phyloP scores from a whole-genome alignment of 805 yeast species.

The Candida rishiriensis region DNA sequence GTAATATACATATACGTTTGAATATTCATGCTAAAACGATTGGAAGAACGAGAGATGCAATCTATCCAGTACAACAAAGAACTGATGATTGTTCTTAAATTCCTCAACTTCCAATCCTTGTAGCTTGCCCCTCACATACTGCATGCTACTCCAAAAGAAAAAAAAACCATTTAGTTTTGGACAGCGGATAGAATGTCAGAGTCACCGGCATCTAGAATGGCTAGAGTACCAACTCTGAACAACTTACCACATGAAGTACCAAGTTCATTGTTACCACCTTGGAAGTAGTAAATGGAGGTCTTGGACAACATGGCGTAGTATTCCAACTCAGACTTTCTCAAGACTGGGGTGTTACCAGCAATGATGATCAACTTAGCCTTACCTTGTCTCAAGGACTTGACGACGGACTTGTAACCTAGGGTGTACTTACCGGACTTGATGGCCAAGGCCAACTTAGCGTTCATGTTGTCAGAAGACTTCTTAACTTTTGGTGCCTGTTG shows the following conservation, averaged over 20 bases:
- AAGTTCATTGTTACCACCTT: constrained; percentile 99
- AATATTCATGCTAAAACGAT: too few species aligned
- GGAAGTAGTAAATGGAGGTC: constrained; percentile 97
- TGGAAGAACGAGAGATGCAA: too few species aligned
- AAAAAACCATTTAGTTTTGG: constrained; percentile 20
- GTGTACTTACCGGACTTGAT: constrained; percentile 99
- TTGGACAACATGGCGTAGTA: constrained; percentile 99
- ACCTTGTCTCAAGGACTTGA: constrained; percentile 97
- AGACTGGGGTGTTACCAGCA: constrained; percentile 99
- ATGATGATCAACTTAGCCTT: constrained; percentile 97
- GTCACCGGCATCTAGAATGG: constrained; percentile 98
- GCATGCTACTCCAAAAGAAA: background rate
- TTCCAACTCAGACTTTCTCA: constrained; percentile 99
- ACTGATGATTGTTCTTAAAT: too few species aligned
- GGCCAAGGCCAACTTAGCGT: constrained; percentile 96
- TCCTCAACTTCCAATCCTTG: too few species aligned
- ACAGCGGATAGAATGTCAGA: constrained; percentile 90
- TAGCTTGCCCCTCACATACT: too few species aligned
- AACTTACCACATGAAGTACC: constrained; percentile 99
- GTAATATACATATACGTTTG: background rate
- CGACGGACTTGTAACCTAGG: constrained; percentile 98
- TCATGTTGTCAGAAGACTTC: constrained; percentile 89
- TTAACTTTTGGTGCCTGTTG: constrained; percentile 89
- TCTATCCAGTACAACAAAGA: too few species aligned
- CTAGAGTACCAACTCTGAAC: constrained; percentile 98